Percentiles rank a stretch among this genome's conserved stretches.
Evolutionary conservation across 1,284 basidiomycete genomes (phyloP).

Genomic region (Athelia psychrophila): DNA sequence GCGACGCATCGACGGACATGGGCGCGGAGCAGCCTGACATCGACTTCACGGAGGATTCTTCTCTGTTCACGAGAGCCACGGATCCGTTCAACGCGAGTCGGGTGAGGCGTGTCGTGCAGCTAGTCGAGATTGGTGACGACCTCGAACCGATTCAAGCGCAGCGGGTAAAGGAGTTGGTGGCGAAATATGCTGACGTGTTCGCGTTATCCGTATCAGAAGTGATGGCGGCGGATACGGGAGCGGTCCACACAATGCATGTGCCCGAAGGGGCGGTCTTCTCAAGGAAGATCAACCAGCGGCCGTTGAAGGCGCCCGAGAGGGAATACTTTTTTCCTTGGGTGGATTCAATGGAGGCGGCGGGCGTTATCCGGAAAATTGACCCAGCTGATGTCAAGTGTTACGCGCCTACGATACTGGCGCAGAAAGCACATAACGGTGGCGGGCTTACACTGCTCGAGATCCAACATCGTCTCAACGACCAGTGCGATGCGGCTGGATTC

Average conservation of each 20-base stretch:
- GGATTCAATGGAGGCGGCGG: not conserved
- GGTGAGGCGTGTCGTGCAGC: constrained; percentile 17
- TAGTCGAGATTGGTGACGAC: constrained; percentile 16
- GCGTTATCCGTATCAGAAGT: constrained; percentile 27
- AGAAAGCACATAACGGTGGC: constrained; percentile 13
- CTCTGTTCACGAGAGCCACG: constrained; percentile 10
- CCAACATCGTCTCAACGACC: constrained; percentile 15
- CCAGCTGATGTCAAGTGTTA: constrained; percentile 18
- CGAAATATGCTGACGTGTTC: constrained; percentile 24
- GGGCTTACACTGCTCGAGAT: constrained; percentile 14
- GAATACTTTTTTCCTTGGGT: not conserved
- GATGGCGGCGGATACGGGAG: constrained; percentile 7
- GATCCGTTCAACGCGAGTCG: constrained; percentile 20
- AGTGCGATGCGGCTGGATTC: constrained; percentile 13
- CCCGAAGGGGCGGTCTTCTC: constrained; percentile 8
- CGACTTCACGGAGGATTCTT: not conserved
- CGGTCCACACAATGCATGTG: constrained; percentile 16
- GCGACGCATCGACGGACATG: too few species aligned
- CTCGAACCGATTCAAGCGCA: constrained; percentile 12
- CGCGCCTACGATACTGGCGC: constrained; percentile 13
- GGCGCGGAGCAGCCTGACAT: constrained; percentile 12
- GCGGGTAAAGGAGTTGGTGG: constrained; percentile 13
- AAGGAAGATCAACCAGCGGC: constrained; percentile 3
- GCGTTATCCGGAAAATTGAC: constrained; percentile 9
- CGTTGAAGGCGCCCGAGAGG: not conserved